Evolutionary conservation across 2,329 filamentous ascomycete species (phyloP), one percentile per base, ranked within the genome.

Genomic region (Apiospora arundinis): DNA sequence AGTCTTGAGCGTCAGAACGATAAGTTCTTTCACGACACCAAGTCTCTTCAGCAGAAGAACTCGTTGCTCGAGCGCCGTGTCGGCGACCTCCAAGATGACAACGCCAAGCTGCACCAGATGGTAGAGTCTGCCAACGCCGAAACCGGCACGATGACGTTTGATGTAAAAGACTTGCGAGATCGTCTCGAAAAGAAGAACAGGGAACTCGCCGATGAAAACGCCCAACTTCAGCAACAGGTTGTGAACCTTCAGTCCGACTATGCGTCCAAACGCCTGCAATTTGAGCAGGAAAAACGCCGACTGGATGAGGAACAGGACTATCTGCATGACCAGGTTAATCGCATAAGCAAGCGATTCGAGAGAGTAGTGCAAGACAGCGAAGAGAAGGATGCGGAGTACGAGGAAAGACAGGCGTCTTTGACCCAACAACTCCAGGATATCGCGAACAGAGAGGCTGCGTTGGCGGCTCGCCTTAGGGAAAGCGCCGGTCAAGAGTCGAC

Each of bases 1-100:
- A 86, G 84, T 74, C 83, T 89, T 28, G 86, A 87, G 69, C 85
- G 85, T 48, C 85, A 88, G 76, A 89, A 89, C 72, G 86, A 89
- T 68, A 85, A 84, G 72, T 88, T 88, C 75, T 88, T 86, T 74
- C 84, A 81, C 70, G 86, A 88, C 75, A 88, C 87, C 80, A 77
- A 78, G 52, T 69, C 72, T 63, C 74, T 79, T 18, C 76, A 80
- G 67, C 74, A 79, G 63, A 75, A 89, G 75, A 88, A 87, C 73
- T 81, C 83, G 32, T 81, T 80, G 69, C 87, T 85, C 71, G 85
- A 85, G 75, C 83, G 83, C 67, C 85, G 82, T 70, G 78, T 84
- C 40, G 82, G 83, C 28, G 82, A 83, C 45, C 77, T 87, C n/a
- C 82, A 85, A 65, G 82, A 84, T 9, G 82, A 87, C 67, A 85